These are phyloP conservation scores for Aspergillus unguis DNA, from an alignment of 2,329 filamentous ascomycete species.

Conservation along the genomic window DNA sequence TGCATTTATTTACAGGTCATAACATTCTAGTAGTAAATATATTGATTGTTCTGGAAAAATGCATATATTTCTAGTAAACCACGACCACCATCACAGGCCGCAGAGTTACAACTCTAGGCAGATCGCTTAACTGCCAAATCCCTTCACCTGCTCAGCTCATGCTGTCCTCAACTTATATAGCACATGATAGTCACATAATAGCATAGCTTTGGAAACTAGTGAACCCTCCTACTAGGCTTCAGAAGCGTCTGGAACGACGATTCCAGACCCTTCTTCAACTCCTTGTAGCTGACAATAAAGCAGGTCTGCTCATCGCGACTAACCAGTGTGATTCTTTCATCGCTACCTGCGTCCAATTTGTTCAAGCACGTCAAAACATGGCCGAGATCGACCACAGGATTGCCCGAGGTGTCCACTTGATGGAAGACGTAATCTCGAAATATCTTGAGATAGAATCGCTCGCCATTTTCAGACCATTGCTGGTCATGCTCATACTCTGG, in stretches of 20 bases:
- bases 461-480: slow-evolving; percentile 86
- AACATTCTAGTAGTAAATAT: not conserved
- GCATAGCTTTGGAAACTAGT: slow-evolving; percentile 16
- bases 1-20: too few relatives aligned
- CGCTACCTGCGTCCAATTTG: slow-evolving; percentile 84
- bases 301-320: slow-evolving; percentile 88
- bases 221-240: slow-evolving; percentile 40
- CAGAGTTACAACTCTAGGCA: not conserved
- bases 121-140: slow-evolving; percentile 1
- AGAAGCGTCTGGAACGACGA: slow-evolving; percentile 59
- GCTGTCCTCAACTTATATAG: slow-evolving; percentile 10
- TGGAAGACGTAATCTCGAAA: slow-evolving; percentile 98
- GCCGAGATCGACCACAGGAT: slow-evolving; percentile 78
- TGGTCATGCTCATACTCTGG: slow-evolving; percentile 75
- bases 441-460: slow-evolving; percentile 87
- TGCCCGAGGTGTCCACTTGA: slow-evolving; percentile 80
- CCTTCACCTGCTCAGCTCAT: not conserved
- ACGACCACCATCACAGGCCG: not conserved
- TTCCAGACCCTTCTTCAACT: slow-evolving; percentile 68
- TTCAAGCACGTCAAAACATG: slow-evolving; percentile 85
- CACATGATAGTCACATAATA: not conserved
- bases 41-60: not conserved
- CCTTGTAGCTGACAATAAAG: slow-evolving; percentile 85
- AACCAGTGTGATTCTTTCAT: slow-evolving; percentile 80
- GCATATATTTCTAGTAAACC: slow-evolving; percentile 7